Conservation (phyloP, 2,329 filamentous ascomycete genomes). For the Aspergillus arachidicola region DNA sequence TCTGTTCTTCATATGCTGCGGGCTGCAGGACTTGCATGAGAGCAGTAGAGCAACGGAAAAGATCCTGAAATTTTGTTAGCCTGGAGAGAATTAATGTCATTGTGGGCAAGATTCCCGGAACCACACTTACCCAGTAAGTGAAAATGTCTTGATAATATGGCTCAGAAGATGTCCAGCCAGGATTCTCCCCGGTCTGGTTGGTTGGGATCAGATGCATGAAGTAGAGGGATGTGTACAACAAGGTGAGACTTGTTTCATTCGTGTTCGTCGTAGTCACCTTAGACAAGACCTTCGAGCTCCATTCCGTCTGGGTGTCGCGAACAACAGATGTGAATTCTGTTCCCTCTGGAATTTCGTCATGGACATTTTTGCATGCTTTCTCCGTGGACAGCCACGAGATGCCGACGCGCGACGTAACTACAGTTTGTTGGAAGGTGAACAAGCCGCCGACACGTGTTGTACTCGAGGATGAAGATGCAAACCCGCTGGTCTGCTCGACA, state of each 20-base stretch:
- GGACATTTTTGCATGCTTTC: slow-evolving; percentile 62
- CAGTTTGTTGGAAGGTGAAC: slow-evolving; percentile 55
- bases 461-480: slow-evolving; percentile 46
- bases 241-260: slow-evolving; percentile 57
- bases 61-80: slow-evolving; percentile 41
- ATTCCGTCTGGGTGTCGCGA: slow-evolving; percentile 53
- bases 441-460: slow-evolving; percentile 47
- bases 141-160: slow-evolving; percentile 74
- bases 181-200: slow-evolving; percentile 72
- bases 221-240: slow-evolving; percentile 70
- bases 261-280: slow-evolving; percentile 65
- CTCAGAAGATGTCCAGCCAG: slow-evolving; percentile 63
- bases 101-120: neutral
- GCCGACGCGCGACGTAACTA: slow-evolving; percentile 62
- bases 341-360: slow-evolving; percentile 57
- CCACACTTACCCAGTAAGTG: slow-evolving; percentile 60
- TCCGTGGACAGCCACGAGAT: slow-evolving; percentile 67
- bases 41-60: slow-evolving; percentile 66
- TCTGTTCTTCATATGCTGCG: slow-evolving; percentile 63
- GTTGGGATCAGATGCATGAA: slow-evolving; percentile 71
- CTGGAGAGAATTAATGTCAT: neutral
- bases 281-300: slow-evolving; percentile 64
- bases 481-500: slow-evolving; percentile 29
- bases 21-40: slow-evolving; percentile 69
- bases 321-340: slow-evolving; percentile 51